Conservation (phyloP, 257 asterid genomes). For the Nemophila menziesii region DNA sequence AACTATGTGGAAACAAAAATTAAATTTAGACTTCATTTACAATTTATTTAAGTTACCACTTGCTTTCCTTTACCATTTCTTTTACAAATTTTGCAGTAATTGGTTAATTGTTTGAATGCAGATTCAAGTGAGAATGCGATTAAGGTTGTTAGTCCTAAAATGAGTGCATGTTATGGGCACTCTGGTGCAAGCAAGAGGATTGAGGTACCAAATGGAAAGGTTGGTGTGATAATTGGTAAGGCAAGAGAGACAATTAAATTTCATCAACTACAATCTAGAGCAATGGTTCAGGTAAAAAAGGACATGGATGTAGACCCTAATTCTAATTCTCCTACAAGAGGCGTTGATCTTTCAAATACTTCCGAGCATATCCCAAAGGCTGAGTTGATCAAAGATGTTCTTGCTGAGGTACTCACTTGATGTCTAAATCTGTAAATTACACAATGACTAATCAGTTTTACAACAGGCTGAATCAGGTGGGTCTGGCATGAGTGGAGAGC, state of each 20-base stretch:
- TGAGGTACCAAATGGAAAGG: constrained; percentile 59
- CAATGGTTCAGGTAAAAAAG: constrained; percentile 62
- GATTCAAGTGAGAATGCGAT: constrained; percentile 5
- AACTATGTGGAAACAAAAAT: too few species aligned
- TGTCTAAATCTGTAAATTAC: too few species aligned
- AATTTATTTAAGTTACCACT: too few species aligned
- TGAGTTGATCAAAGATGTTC: constrained; percentile 22
- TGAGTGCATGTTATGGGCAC: constrained; percentile 12
- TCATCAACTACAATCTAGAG: constrained; percentile 66
- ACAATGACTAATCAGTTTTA: not conserved
- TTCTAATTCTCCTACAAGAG: constrained; percentile 11
- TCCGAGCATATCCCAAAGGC: constrained; percentile 18
- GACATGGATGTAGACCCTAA: constrained; percentile 19
- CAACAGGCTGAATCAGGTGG: constrained; percentile 80
- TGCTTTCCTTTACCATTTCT: too few species aligned
- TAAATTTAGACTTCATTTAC: too few species aligned
- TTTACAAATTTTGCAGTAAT: too few species aligned
- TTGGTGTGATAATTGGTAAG: constrained; percentile 72
- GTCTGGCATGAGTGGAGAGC: constrained; percentile 66
- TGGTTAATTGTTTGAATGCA: not conserved
- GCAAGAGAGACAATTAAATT: constrained; percentile 73
- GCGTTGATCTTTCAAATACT: constrained; percentile 21
- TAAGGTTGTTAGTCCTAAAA: constrained; percentile 7
- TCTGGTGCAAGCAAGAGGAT: constrained; percentile 17
- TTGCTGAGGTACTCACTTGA: constrained; percentile 45